These are phyloP conservation scores for Pythium myriotylum DNA, from an alignment of 352 stramenopile genomes.

Conservation along the genomic window DNA sequence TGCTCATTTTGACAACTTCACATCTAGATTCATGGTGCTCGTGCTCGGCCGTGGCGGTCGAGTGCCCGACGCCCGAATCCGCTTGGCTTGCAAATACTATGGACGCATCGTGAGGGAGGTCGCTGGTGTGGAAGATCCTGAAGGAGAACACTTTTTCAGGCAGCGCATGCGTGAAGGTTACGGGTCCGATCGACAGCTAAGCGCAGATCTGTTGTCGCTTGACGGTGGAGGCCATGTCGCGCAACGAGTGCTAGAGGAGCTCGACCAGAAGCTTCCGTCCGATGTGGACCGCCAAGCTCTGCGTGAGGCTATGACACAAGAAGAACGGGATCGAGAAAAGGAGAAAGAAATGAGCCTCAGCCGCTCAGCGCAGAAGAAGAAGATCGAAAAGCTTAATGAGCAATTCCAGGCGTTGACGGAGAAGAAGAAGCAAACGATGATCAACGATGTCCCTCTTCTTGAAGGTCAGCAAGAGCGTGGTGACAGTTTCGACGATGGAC, in stretches of 20 bases:
- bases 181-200: conserved; percentile 65
- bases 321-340: conserved; percentile 36
- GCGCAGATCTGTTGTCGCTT: conserved; percentile 43
- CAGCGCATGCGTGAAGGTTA: conserved; percentile 83
- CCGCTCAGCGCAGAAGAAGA: conserved; percentile 76
- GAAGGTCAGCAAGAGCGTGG: conserved; percentile 32
- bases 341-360: conserved; percentile 81
- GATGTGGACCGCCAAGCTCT: conserved; percentile 11
- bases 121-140: conserved; percentile 88
- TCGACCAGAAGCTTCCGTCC: conserved; percentile 30
- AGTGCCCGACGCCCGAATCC: conserved; percentile 92
- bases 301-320: conserved; percentile 13
- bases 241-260: conserved; percentile 73
- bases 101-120: conserved; percentile 89
- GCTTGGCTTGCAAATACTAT: conserved; percentile 94
- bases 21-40: conserved; percentile 90
- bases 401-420: conserved; percentile 79
- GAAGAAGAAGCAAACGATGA: conserved; percentile 75
- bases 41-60: conserved; percentile 80
- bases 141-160: conserved; percentile 91
- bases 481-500: conserved; percentile 24
- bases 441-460: conserved; percentile 45
- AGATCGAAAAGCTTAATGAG: conserved; percentile 82
- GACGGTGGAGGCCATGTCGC: conserved; percentile 59
- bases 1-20: conserved; percentile 86